Evolutionary conservation across 1,284 basidiomycete genomes (phyloP).

Genomic region (Sporisorium reilianum): DNA sequence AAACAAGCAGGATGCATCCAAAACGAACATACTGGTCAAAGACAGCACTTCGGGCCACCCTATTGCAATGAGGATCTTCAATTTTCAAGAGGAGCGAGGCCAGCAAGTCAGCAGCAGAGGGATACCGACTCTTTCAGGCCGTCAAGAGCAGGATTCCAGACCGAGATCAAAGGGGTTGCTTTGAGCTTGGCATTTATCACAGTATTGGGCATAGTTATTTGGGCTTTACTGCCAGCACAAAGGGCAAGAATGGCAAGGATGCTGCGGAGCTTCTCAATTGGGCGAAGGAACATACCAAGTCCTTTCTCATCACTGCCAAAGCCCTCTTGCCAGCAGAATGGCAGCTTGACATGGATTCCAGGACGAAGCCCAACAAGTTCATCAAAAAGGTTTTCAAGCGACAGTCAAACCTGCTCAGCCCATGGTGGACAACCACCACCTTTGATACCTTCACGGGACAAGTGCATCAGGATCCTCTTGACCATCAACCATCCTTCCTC

Average conservation of each 20-base stretch:
- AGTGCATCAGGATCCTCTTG: background rate
- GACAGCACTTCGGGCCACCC: no score
- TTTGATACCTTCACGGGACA: slow-evolving; percentile 5
- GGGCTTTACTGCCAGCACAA: background rate
- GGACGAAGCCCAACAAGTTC: background rate
- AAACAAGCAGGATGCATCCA: no score
- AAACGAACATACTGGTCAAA: no score
- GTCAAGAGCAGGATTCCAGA: background rate
- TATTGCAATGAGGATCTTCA: no score
- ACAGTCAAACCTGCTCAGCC: background rate
- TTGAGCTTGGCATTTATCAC: background rate
- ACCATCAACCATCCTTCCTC: slow-evolving; percentile 10
- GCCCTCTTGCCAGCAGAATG: background rate
- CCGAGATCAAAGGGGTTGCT: background rate
- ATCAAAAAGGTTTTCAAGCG: background rate
- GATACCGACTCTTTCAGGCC: background rate
- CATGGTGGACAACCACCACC: slow-evolving; percentile 1
- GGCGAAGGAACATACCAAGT: background rate
- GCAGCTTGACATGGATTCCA: background rate
- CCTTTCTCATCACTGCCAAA: background rate
- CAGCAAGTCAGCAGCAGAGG: no score
- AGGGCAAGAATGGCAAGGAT: background rate
- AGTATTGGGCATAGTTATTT: background rate
- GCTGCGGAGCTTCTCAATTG: background rate
- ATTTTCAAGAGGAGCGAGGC: no score